Evolutionary conservation across 805 yeast species (phyloP).

Genomic region (Tetrapisispora fleetii): DNA sequence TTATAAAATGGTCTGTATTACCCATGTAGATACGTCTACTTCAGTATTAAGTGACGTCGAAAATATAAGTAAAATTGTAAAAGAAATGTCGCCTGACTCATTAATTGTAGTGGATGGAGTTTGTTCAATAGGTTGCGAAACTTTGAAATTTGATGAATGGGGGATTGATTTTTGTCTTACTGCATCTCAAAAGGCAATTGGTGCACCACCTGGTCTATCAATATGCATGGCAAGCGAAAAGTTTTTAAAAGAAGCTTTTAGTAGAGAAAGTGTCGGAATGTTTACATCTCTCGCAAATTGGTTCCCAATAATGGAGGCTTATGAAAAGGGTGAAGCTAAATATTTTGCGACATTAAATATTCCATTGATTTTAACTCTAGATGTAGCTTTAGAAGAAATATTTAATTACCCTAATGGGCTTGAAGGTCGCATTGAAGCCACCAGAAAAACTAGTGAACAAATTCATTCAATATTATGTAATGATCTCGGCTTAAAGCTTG

Average conservation of each 20-base stretch:
- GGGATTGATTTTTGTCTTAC: constrained; percentile 79
- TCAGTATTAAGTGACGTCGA: constrained; percentile 77
- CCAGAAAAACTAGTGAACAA: constrained; percentile 48
- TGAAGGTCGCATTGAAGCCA: constrained; percentile 52
- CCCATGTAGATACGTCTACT: constrained; percentile 95
- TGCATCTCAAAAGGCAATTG: constrained; percentile 93
- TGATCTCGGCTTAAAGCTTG: constrained; percentile 55
- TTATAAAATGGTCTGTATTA: constrained; percentile 68
- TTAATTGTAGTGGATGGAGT: constrained; percentile 87
- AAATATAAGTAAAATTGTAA: constrained; percentile 50
- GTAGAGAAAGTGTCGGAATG: constrained; percentile 28
- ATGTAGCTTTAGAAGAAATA: constrained; percentile 65
- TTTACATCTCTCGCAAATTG: constrained; percentile 65
- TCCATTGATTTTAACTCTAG: constrained; percentile 73
- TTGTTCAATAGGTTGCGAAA: constrained; percentile 87
- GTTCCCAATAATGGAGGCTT: constrained; percentile 81
- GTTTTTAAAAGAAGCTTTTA: constrained; percentile 53
- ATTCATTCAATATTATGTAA: constrained; percentile 51
- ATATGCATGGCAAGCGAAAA: constrained; percentile 66
- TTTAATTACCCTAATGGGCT: constrained; percentile 34
- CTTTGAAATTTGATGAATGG: constrained; percentile 79
- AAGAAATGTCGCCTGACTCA: constrained; percentile 63
- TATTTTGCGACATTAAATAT: constrained; percentile 98
- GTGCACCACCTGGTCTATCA: constrained; percentile 88
- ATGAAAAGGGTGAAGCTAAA: constrained; percentile 61